A percentile compares a stretch with the other conserved stretches of the same genome.
Evolutionary conservation across 176 grass and related monocot species (phyloP).

Genomic region (Carex pumila): DNA sequence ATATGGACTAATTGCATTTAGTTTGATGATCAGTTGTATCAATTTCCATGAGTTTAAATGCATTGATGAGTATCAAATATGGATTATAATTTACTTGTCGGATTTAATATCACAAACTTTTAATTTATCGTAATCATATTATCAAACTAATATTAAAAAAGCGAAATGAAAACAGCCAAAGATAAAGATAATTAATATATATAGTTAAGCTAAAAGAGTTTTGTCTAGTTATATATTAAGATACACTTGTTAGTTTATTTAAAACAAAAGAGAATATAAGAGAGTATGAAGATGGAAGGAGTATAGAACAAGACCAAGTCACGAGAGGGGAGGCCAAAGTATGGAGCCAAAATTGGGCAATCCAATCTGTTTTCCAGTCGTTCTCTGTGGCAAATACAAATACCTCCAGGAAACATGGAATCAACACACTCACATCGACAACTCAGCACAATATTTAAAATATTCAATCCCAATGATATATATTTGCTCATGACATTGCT

Average conservation of each 20-base stretch:
- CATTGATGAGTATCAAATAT: too few relatives aligned
- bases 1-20: too few relatives aligned
- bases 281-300: background rate
- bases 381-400: conserved; percentile 22
- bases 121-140: too few relatives aligned
- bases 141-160: too few relatives aligned
- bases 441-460: background rate
- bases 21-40: too few relatives aligned
- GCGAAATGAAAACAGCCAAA: background rate
- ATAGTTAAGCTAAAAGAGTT: background rate
- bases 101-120: too few relatives aligned
- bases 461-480: background rate
- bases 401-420: conserved; percentile 25
- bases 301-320: conserved; percentile 16
- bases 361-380: background rate
- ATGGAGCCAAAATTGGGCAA: conserved; percentile 10
- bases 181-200: background rate
- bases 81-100: too few relatives aligned
- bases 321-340: conserved; percentile 14
- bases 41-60: too few relatives aligned
- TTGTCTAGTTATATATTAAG: background rate
- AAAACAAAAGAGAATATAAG: background rate
- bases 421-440: conserved; percentile 10
- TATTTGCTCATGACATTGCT: background rate
- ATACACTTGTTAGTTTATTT: background rate